Base-by-base conservation (phyloP, 352 stramenopile species). In the Phytophthora agathidicida region DNA sequence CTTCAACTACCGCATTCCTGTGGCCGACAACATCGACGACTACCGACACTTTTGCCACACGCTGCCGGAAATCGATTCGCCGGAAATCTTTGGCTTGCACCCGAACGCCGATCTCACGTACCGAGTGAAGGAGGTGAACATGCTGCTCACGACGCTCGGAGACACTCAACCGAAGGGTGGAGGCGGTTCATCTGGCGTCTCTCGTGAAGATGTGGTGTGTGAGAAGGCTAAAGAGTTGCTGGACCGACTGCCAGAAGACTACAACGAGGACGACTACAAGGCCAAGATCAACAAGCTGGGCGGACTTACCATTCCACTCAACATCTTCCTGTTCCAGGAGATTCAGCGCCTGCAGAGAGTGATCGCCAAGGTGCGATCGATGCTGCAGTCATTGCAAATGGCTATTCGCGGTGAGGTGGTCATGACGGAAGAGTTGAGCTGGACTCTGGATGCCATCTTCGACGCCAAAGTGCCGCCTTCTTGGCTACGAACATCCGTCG, bases 241-340 rank as follows among this genome's bases (percentile, higher is more conserved):
- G 1, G 87, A 97, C 22, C 70, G 94, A 5, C 76, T 99, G 45
- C 97, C 96, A 8, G 94, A 98, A 42, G 94, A 99, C 70, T 99
- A 99, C 75, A 86, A 95, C 44, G 96, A 99, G 65, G 97, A 99
- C 65, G 96, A 99, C 55, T 99, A 98, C 82, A 98, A 98, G 60
- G 81, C 81, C 47, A 98, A 98, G 73, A 98, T 99, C 63, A 91
- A 95, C 65, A 98, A 98, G 63, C 66, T 98, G 3, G 96, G 96
- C 3, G 97, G 97, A 0, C 89, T 99, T 38, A 89, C 91, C 41
- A 93, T 98, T 43, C 97, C 97, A 19, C 85, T 99, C 54, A 99
- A 99, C 59, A 99, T 99, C 49, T 99, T 99, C 69, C 74, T 99
- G 19, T 99, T 98, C 80, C 96, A 98, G 80, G 97, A 99, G 68